These are phyloP conservation scores for Penicillium desertorum DNA, from an alignment of 495 filamentous ascomycete species.

Conservation along the genomic window DNA sequence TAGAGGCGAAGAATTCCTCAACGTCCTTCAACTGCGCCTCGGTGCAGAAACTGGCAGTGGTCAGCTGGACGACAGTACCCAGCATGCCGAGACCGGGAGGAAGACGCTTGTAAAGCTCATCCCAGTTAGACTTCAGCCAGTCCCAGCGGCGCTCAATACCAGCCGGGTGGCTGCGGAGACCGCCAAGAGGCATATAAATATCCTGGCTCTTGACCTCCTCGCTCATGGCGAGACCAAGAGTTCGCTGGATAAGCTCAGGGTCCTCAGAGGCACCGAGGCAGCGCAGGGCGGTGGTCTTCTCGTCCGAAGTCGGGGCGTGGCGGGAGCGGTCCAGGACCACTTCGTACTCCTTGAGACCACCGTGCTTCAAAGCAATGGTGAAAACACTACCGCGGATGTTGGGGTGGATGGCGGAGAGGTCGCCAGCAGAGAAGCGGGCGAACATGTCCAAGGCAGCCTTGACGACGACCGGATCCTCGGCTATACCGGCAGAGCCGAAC, in stretches of 20 bases:
- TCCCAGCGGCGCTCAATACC: constrained; percentile 79
- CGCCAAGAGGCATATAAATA: constrained; percentile 82
- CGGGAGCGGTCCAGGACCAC: constrained; percentile 77
- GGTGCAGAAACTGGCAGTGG: constrained; percentile 76
- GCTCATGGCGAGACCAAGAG: constrained; percentile 70
- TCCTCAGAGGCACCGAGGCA: constrained; percentile 76
- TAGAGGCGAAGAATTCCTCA: constrained; percentile 74
- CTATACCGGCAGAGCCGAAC: constrained; percentile 61
- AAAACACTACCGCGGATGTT: constrained; percentile 66
- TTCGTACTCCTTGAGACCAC: constrained; percentile 65
- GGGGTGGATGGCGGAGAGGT: constrained; percentile 61
- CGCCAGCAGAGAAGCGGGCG: constrained; percentile 57
- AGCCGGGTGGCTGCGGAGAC: constrained; percentile 71
- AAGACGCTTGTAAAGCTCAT: constrained; percentile 67
- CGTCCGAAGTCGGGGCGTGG: constrained; percentile 83
- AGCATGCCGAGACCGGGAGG: constrained; percentile 84
- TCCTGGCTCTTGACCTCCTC: constrained; percentile 94
- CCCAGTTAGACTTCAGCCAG: constrained; percentile 89
- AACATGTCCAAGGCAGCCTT: constrained; percentile 66
- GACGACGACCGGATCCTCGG: constrained; percentile 58
- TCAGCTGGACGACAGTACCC: constrained; percentile 78
- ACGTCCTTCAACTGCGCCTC: constrained; percentile 72
- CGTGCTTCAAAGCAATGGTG: constrained; percentile 59
- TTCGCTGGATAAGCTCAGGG: constrained; percentile 76
- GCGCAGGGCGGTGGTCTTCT: constrained; percentile 93